Evolutionary conservation across 257 asterid species (phyloP).

Genomic region (Solanum pennellii): DNA sequence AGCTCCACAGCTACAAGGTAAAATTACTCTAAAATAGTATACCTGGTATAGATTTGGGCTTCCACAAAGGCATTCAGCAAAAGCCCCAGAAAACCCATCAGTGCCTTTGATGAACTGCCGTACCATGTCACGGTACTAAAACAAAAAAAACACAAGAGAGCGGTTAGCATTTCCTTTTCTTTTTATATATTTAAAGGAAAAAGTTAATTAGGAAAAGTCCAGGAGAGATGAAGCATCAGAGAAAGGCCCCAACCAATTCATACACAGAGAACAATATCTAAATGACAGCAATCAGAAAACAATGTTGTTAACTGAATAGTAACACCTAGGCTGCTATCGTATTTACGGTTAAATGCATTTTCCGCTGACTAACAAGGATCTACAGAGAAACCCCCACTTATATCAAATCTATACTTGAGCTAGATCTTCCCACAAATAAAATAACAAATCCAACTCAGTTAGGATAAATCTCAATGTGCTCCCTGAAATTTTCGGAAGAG

Average conservation of each 20-base stretch:
- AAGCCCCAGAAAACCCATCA: conserved; percentile 93
- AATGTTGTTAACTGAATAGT: background rate
- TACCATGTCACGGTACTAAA: conserved; percentile 86
- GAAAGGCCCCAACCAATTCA: background rate
- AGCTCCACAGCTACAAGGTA: background rate
- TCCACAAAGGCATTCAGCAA: conserved; percentile 95
- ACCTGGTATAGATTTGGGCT: conserved; percentile 96
- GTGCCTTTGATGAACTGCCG: conserved; percentile 97
- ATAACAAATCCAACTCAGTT: background rate
- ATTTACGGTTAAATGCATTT: background rate
- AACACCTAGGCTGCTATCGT: background rate
- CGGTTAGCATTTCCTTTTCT: background rate
- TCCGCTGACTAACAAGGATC: background rate
- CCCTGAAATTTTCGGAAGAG: background rate
- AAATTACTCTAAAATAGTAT: conserved; percentile 1
- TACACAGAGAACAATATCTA: background rate
- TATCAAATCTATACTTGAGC: background rate
- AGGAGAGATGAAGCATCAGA: background rate
- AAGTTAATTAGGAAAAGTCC: background rate
- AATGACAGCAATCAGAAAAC: background rate
- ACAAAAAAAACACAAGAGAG: background rate
- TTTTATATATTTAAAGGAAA: background rate
- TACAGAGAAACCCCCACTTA: background rate
- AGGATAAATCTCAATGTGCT: background rate
- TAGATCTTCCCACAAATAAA: background rate